phyloP scores from a whole-genome alignment of 495 filamentous ascomycete species.

The Margaritispora aquatica region DNA sequence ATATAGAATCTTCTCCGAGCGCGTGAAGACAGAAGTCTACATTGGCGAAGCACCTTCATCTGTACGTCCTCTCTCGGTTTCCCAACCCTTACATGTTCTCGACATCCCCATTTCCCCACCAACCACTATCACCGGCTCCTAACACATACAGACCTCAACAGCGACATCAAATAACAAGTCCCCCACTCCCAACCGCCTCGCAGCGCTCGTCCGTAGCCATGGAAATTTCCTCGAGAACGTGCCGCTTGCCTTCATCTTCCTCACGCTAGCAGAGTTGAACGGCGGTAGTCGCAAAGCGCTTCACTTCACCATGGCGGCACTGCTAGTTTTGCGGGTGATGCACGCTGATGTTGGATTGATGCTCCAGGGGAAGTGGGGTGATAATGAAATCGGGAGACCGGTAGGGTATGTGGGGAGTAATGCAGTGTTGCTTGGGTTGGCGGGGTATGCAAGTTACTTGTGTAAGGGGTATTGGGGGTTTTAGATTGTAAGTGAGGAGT shows the following conservation, averaged over 20 bases:
- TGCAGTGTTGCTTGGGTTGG: conserved; percentile 20
- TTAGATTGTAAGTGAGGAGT: conserved; percentile 1
- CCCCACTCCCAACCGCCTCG: conserved; percentile 30
- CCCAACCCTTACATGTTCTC: neutral
- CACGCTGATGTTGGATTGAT: conserved; percentile 23
- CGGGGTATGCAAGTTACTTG: conserved; percentile 20
- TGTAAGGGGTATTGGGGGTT: conserved; percentile 26
- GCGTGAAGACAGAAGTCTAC: conserved; percentile 1
- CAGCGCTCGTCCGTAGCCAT: conserved; percentile 80
- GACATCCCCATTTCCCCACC: neutral
- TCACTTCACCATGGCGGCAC: conserved; percentile 17
- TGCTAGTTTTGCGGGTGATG: conserved; percentile 7
- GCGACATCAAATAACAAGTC: neutral
- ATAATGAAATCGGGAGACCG: conserved; percentile 13
- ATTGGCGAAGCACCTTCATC: conserved; percentile 1
- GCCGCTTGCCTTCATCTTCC: conserved; percentile 65
- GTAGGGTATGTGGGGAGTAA: conserved; percentile 21
- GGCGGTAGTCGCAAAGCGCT: conserved; percentile 32
- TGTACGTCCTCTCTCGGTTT: neutral
- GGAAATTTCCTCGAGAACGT: conserved; percentile 85
- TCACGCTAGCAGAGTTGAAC: conserved; percentile 50
- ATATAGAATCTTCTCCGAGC: conserved; percentile 1
- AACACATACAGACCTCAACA: neutral
- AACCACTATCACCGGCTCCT: neutral
- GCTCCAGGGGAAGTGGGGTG: conserved; percentile 6